phyloP scores from a whole-genome alignment of 768 basidiomycete species.

The Tylopilus balloui region DNA sequence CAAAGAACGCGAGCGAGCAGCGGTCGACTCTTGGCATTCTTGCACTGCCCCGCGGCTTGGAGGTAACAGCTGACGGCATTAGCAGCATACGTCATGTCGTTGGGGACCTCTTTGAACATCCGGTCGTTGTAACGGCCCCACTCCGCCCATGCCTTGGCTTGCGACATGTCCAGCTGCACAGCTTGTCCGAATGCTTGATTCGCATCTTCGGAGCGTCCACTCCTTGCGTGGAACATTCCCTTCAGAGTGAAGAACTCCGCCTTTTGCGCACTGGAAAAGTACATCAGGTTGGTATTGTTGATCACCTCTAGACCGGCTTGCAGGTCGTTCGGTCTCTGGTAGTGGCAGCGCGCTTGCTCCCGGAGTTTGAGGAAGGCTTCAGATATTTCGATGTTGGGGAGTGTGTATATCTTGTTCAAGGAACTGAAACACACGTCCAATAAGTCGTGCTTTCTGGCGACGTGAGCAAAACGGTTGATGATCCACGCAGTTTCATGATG shows the following conservation, averaged over 20 bases:
- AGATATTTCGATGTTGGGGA: slow-evolving; percentile 99
- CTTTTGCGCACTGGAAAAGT: slow-evolving; percentile 92
- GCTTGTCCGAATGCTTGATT: slow-evolving; percentile 91
- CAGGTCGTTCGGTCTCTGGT: slow-evolving; percentile 90
- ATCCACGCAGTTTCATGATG: slow-evolving; percentile 99
- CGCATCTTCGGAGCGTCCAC: slow-evolving; percentile 83
- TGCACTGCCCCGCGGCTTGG: slow-evolving; percentile 94
- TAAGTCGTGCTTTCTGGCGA: slow-evolving; percentile 94
- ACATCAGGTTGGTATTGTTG: slow-evolving; percentile 98
- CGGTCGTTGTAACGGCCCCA: slow-evolving; percentile 95
- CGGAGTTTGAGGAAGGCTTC: slow-evolving; percentile 98
- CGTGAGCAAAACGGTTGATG: slow-evolving; percentile 98
- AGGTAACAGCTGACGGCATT: slow-evolving; percentile 97
- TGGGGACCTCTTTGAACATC: slow-evolving; percentile 83
- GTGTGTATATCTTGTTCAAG: slow-evolving; percentile 94
- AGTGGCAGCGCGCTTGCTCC: slow-evolving; percentile 97
- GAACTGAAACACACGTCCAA: slow-evolving; percentile 94
- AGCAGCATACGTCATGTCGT: slow-evolving; percentile 70
- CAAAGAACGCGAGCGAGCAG: slow-evolving; percentile 91
- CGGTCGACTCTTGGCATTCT: slow-evolving; percentile 88
- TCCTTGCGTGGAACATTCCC: slow-evolving; percentile 94
- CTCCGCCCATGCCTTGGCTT: slow-evolving; percentile 97
- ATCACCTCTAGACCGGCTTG: slow-evolving; percentile 96
- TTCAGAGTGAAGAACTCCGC: slow-evolving; percentile 98
- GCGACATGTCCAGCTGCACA: slow-evolving; percentile 90